phyloP scores from a whole-genome alignment of 495 filamentous ascomycete species.

The Pyronema domesticum region DNA sequence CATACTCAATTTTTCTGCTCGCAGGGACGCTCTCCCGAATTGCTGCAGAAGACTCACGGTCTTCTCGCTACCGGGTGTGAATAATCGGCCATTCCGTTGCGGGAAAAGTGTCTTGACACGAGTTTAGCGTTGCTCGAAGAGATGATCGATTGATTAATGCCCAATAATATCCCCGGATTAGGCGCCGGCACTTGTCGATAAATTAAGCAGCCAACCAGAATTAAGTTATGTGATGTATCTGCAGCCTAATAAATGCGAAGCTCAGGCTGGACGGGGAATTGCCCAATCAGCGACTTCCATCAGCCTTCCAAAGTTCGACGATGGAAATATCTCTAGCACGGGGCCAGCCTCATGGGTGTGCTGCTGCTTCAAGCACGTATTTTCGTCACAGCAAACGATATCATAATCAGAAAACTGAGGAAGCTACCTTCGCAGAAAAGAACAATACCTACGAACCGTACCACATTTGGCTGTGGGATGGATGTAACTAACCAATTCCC shows the following conservation, averaged over 20 bases:
- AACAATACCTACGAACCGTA: no score
- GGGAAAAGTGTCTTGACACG: not conserved
- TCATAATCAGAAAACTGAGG: no score
- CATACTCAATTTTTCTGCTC: not conserved
- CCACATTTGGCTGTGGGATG: no score
- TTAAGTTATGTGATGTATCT: not conserved
- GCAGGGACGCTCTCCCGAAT: not conserved
- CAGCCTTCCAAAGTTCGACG: no score
- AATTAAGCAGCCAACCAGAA: not conserved
- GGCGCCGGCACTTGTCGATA: not conserved
- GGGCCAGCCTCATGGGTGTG: no score
- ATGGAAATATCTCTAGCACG: no score
- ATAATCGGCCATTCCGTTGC: not conserved
- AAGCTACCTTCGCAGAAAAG: no score
- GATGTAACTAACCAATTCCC: no score
- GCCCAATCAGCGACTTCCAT: no score
- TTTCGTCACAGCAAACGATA: no score
- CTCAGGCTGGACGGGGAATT: not conserved
- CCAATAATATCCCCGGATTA: not conserved
- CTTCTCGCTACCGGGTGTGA: not conserved
- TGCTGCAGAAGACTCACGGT: not conserved
- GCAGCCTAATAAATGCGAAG: not conserved
- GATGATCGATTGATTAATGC: not conserved
- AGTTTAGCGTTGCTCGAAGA: not conserved
- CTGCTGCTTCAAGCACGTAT: no score